These are phyloP conservation scores for Cryphonectria naterciae DNA, from an alignment of 2,329 filamentous ascomycete species.

Conservation along the genomic window DNA sequence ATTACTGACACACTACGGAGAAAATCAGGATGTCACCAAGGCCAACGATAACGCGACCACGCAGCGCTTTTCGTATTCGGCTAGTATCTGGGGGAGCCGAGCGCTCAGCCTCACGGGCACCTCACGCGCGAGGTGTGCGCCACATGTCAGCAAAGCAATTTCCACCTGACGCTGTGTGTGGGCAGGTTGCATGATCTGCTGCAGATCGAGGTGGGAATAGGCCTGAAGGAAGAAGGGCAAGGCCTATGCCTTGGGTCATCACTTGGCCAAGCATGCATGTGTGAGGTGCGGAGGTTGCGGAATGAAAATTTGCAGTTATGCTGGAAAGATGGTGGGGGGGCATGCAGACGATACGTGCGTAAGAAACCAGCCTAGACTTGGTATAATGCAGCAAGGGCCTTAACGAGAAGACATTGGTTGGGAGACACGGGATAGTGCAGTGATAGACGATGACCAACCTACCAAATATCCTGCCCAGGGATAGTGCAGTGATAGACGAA, in stretches of 20 bases:
- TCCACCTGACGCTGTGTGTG: not conserved
- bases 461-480: not conserved
- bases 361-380: not conserved
- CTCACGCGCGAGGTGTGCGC: not conserved
- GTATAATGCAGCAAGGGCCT: not conserved
- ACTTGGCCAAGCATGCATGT: not conserved
- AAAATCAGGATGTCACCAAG: not conserved
- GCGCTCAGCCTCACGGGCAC: not conserved
- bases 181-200: not conserved
- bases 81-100: not conserved
- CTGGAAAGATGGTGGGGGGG: not conserved
- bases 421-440: not conserved
- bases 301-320: not conserved
- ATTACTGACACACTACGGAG: not conserved
- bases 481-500: not conserved
- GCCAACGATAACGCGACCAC: not conserved
- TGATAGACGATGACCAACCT: not conserved
- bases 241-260: not conserved
- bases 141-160: slow-evolving; percentile 1
- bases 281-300: not conserved
- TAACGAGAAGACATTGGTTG: not conserved
- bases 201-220: not conserved
- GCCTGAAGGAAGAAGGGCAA: not conserved
- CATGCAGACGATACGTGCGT: not conserved
- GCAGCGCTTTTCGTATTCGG: not conserved